phyloP scores from a whole-genome alignment of 768 basidiomycete species.

The Mycena maculata region DNA sequence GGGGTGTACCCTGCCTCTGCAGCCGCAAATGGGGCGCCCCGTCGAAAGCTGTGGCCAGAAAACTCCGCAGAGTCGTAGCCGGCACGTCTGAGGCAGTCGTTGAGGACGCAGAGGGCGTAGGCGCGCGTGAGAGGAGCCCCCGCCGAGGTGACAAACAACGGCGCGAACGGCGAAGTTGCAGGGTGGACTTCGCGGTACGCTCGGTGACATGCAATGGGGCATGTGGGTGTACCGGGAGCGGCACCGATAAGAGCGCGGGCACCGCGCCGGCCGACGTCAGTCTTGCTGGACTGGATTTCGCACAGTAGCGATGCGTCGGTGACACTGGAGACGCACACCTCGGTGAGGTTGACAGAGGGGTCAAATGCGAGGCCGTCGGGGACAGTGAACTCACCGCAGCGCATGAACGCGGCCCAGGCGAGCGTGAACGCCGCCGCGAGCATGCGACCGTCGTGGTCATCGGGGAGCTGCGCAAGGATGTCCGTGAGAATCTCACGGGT shows the following conservation, averaged over 20 bases:
- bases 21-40: neutral
- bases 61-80: neutral
- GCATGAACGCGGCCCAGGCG: slow-evolving; percentile 14
- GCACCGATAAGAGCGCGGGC: slow-evolving; percentile 1
- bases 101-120: neutral
- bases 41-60: slow-evolving; percentile 3
- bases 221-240: neutral
- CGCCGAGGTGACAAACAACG: neutral
- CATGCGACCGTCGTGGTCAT: slow-evolving; percentile 10
- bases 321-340: slow-evolving; percentile 2
- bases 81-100: neutral
- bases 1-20: neutral
- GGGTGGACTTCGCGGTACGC: neutral
- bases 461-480: slow-evolving; percentile 14
- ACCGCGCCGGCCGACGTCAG: neutral
- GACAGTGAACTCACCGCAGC: slow-evolving; percentile 7
- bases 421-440: slow-evolving; percentile 15
- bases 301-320: neutral
- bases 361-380: slow-evolving; percentile 1
- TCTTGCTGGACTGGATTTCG: slow-evolving; percentile 9
- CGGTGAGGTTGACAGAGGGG: slow-evolving; percentile 13
- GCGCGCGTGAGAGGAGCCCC: neutral
- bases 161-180: neutral
- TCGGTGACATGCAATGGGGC: neutral
- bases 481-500: slow-evolving; percentile 13